A percentile compares a stretch with the other conserved stretches of the same genome.
Conservation (phyloP, 2,329 filamentous ascomycete species). For the Capronia coronata region DNA sequence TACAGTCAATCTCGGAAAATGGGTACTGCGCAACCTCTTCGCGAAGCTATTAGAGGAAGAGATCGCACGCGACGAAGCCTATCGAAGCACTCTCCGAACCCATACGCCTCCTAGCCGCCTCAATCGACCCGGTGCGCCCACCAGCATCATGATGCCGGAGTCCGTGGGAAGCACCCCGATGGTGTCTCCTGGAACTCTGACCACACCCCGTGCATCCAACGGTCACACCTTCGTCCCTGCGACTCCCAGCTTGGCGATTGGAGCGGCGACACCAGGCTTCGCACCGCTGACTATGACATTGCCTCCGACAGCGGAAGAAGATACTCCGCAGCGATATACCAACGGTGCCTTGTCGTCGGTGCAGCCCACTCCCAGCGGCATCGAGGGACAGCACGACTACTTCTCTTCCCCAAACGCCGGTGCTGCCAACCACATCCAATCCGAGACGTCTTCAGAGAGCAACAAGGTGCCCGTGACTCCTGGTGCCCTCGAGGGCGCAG, state of each 20-base stretch:
- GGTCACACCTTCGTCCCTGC: constrained; percentile 55
- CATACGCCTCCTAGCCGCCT: constrained; percentile 49
- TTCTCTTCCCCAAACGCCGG: constrained; percentile 54
- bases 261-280: constrained; percentile 60
- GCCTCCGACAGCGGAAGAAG: constrained; percentile 32
- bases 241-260: constrained; percentile 73
- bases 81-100: constrained; percentile 62
- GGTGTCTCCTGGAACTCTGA: constrained; percentile 27
- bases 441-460: constrained; percentile 42
- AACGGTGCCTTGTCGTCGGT: constrained; percentile 40
- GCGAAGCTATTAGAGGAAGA: constrained; percentile 84
- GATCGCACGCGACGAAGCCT: constrained; percentile 68
- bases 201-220: constrained; percentile 57
- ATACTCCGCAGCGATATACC: constrained; percentile 21
- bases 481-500: constrained; percentile 32
- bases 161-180: constrained; percentile 14
- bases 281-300: constrained; percentile 29
- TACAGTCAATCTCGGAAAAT: constrained; percentile 88
- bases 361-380: constrained; percentile 50
- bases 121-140: constrained; percentile 24
- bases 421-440: constrained; percentile 24
- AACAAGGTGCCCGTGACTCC: constrained; percentile 47
- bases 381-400: constrained; percentile 53
- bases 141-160: constrained; percentile 21
- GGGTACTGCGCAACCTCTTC: constrained; percentile 90